Evolutionary conservation across 768 basidiomycete species (phyloP).

Genomic region (Auriscalpium orientale): DNA sequence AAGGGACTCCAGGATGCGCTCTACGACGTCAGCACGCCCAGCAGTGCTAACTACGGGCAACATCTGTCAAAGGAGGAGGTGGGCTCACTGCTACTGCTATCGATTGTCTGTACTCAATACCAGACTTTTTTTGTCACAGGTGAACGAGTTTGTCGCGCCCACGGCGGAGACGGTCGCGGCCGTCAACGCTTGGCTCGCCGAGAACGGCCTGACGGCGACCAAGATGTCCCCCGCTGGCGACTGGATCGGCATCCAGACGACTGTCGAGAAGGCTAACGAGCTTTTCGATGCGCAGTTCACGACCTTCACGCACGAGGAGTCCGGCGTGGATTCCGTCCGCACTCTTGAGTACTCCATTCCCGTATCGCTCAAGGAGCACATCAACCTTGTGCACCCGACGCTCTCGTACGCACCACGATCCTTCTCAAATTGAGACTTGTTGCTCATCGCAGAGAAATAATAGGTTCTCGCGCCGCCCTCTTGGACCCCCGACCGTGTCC

Average conservation of each 20-base stretch:
- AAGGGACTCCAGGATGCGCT: neutral
- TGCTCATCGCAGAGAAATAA: neutral
- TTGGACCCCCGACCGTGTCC: neutral
- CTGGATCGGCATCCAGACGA: constrained; percentile 1
- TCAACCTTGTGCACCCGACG: constrained; percentile 16
- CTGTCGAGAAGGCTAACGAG: neutral
- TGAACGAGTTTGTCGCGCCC: neutral
- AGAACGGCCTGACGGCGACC: constrained; percentile 5
- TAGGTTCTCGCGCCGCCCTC: neutral
- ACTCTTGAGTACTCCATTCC: constrained; percentile 1
- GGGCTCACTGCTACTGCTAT: neutral
- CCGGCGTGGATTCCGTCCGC: constrained; percentile 10
- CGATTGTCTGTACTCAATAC: no score
- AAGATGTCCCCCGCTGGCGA: constrained; percentile 9
- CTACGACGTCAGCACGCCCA: neutral
- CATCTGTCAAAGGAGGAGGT: neutral
- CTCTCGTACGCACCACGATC: constrained; percentile 1
- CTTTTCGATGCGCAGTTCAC: neutral
- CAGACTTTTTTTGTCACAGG: neutral
- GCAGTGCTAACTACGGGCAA: neutral
- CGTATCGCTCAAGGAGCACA: constrained; percentile 3
- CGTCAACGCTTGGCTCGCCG: constrained; percentile 1
- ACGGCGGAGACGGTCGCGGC: neutral
- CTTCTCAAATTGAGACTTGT: neutral
- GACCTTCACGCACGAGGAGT: neutral